These are phyloP conservation scores for Cordyceps fumosorosea DNA, from an alignment of 2,329 filamentous ascomycete genomes.

Conservation along the genomic window DNA sequence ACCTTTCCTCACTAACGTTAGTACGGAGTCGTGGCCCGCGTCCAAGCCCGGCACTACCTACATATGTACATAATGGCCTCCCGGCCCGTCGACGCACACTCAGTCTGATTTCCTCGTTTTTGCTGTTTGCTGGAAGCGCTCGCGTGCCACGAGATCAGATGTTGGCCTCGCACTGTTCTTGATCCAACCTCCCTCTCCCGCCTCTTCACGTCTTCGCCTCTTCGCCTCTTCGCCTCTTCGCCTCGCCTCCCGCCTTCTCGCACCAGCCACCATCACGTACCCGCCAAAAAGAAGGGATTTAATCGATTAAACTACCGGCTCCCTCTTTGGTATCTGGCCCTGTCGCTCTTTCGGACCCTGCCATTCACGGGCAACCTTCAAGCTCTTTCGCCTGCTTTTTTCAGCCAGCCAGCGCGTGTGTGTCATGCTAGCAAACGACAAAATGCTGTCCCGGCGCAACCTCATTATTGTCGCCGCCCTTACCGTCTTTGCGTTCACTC, in stretches of 20 bases:
- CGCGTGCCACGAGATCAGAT: neutral
- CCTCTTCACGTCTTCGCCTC: neutral
- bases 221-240: no score
- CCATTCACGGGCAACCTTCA: neutral
- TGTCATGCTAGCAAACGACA: constrained; percentile 16
- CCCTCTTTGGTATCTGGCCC: neutral
- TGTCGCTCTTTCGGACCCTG: neutral
- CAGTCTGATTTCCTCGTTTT: neutral
- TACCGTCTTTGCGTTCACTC: constrained; percentile 22
- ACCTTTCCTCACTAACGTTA: no score
- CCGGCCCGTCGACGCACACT: neutral
- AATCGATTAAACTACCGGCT: neutral
- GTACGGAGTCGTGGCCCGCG: no score
- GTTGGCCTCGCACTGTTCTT: neutral
- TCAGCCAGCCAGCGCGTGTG: neutral
- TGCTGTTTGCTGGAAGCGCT: neutral
- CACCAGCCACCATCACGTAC: neutral
- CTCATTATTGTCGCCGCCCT: constrained; percentile 22
- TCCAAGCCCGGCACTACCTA: neutral
- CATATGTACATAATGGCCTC: neutral
- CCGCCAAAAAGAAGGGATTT: neutral
- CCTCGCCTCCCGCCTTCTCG: neutral
- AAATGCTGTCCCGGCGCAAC: constrained; percentile 25
- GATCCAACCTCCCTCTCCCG: neutral
- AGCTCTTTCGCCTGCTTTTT: neutral